Base-by-base conservation (phyloP, 768 basidiomycete species). In the Termitomyces sp. region DNA sequence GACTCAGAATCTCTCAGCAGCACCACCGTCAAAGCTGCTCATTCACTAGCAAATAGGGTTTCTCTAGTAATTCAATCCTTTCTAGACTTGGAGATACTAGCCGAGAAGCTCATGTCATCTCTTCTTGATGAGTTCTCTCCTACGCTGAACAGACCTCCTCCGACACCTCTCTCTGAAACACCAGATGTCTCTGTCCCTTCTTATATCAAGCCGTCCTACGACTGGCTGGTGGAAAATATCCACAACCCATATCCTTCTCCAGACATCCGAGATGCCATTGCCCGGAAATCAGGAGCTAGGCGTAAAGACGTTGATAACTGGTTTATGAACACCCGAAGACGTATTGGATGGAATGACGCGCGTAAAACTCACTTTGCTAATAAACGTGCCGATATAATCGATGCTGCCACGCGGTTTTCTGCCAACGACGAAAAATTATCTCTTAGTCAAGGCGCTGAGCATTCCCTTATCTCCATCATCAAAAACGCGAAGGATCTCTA, bases 341-440 rank as follows among this genome's bases (percentile, higher is more conserved):
- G 81, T 0, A 82, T 84, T 0, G 82, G 82, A 0, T 85, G 83
- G 83, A 83, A 77, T 11, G 23, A 48, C 0, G 53, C 82, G 0
- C 74, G 78, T 1, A 72, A 68, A 35, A 35, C 53, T 0, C 67
- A 59, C 11, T 80, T 77, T 50, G 35, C 55, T 0, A 71, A 73
- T 40, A 72, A 70, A 29, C 71, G 73, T n/a, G 58, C 48, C 2
- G 65, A 72, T 1, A 76, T 78, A 4, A 56, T 78, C n/a, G 64
- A 69, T 11, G 77, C 75, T 0, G 80, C 80, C 1, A 66, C 64
- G 1, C 64, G 62, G 0, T 73, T 73, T 37, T 76, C 73, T 52
- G 54, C 63, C 29, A 38, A 57, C 25, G 59, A 64, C 4, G 60
- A 67, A 19, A 62, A 56, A 11, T 35, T 58, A 9, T 64, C 68